Percentiles rank a stretch among this genome's conserved stretches.
phyloP scores from a whole-genome alignment of 2,329 filamentous ascomycete species.

The Sporothrix variecibatus region DNA sequence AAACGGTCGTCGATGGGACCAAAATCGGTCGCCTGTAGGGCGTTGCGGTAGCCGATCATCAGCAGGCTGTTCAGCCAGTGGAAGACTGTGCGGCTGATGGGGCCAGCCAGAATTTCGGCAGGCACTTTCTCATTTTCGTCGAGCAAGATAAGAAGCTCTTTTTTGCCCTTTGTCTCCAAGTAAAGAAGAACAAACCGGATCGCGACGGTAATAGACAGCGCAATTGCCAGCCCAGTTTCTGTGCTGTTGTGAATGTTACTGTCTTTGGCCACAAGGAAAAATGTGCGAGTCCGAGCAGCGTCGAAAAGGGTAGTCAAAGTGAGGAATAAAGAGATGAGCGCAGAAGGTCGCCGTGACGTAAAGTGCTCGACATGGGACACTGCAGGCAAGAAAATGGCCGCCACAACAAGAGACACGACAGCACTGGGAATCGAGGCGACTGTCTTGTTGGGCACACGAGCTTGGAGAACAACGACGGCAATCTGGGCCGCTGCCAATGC shows the following conservation, averaged over 20 bases:
- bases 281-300: not conserved
- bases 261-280: not conserved
- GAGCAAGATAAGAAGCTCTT: not conserved
- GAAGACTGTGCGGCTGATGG: constrained; percentile 51
- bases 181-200: not conserved
- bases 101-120: constrained; percentile 44
- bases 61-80: constrained; percentile 58
- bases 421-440: not conserved
- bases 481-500: constrained; percentile 10
- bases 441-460: not conserved
- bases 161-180: constrained; percentile 3
- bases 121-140: constrained; percentile 16
- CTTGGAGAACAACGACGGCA: not conserved
- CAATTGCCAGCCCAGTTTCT: not conserved
- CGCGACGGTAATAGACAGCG: not conserved
- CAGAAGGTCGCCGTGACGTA: not conserved
- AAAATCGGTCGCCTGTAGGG: constrained; percentile 9
- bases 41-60: constrained; percentile 49
- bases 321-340: constrained; percentile 1
- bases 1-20: constrained; percentile 2
- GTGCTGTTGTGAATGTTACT: not conserved
- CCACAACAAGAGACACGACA: not conserved
- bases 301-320: not conserved
- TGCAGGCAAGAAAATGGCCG: not conserved
- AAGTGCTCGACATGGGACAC: constrained; percentile 1